These are phyloP conservation scores for Microbotryomycetes sp. DNA, from an alignment of 1,284 basidiomycete genomes.

Conservation along the genomic window DNA sequence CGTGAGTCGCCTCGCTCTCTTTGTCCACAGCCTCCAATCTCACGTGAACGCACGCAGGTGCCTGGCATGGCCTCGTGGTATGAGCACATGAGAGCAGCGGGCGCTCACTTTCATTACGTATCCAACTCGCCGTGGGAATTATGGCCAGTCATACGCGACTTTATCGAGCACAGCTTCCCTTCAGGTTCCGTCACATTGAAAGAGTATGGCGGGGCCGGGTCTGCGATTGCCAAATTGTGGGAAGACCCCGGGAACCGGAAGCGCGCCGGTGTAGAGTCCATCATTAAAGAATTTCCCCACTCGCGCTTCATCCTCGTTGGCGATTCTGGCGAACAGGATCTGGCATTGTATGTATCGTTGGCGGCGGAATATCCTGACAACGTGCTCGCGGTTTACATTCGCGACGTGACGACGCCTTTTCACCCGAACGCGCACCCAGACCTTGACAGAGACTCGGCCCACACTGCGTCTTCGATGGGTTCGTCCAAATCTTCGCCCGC, in stretches of 20 bases:
- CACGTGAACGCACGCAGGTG: constrained; percentile 40
- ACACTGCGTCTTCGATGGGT: neutral
- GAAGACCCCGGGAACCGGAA: constrained; percentile 65
- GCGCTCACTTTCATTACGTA: constrained; percentile 59
- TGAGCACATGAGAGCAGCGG: constrained; percentile 55
- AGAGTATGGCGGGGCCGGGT: constrained; percentile 61
- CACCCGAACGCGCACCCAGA: neutral
- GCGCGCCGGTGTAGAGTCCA: constrained; percentile 54
- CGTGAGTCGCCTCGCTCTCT: constrained; percentile 34
- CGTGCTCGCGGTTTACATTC: constrained; percentile 59
- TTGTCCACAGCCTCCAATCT: neutral
- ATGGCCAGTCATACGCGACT: constrained; percentile 69
- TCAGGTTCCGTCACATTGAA: constrained; percentile 56
- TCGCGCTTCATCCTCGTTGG: constrained; percentile 68
- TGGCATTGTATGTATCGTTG: constrained; percentile 52
- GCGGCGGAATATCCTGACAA: constrained; percentile 51
- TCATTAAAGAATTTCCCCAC: constrained; percentile 61
- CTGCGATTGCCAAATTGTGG: constrained; percentile 68
- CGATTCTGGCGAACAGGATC: constrained; percentile 80
- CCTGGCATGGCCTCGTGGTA: constrained; percentile 84
- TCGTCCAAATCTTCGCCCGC: neutral
- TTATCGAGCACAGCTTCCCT: constrained; percentile 61
- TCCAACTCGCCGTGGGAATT: constrained; percentile 84
- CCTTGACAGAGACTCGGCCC: neutral
- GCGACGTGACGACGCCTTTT: constrained; percentile 53